Base-by-base conservation (phyloP, 2,329 filamentous ascomycete genomes). In the Fusarium aywerte region DNA sequence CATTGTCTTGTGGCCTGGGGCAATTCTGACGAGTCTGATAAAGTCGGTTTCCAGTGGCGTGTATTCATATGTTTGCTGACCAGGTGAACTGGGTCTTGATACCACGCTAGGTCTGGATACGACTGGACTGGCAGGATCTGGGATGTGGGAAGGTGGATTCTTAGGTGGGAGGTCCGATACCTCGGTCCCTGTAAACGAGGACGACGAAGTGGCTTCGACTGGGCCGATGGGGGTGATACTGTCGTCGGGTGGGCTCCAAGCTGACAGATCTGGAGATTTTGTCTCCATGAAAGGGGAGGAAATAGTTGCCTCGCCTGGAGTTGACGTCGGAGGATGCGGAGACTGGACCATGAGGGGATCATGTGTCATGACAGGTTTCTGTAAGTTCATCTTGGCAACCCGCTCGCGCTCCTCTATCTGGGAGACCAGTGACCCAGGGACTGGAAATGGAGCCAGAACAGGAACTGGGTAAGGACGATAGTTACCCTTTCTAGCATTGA, bases 1-100 rank as follows among this genome's bases (percentile, higher is more conserved):
- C 40, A 51, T 52, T 0, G 62, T 51, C 13, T 40, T 52, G 18
- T 48, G 45, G 20, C 65, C 50, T 0, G 63, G 63, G 0, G 42
- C 15, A 4, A 66, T 49, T 6, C 56, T 58, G 16, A 67, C 31
- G 27, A 66, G 8, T 40, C 63, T 66, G n/a, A 66, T 66, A 10
- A 33, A 66, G 6, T 21, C 44, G 3, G 55, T 42, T 8, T 66
- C 57, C 4, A 66, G 39, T 2, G 62, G 62, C 2, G 49, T 36
- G 42, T 66, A 66, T 16, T 57, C 44, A 18, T 57, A 57, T 16
- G 21, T 32, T 15, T 20, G 8, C 20, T 52, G 40, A 5, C 23
- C 42, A n/a, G 55, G 36, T 1, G 21, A 51, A 5, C 33, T 16
- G 3, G 38, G 13, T 3, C 20, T 49, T 11, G 45, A 49, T 2